Percentiles rank a stretch among this genome's conserved stretches.
Evolutionary conservation across 352 stramenopile species (phyloP).

Genomic region (Pythium folliculosum): DNA sequence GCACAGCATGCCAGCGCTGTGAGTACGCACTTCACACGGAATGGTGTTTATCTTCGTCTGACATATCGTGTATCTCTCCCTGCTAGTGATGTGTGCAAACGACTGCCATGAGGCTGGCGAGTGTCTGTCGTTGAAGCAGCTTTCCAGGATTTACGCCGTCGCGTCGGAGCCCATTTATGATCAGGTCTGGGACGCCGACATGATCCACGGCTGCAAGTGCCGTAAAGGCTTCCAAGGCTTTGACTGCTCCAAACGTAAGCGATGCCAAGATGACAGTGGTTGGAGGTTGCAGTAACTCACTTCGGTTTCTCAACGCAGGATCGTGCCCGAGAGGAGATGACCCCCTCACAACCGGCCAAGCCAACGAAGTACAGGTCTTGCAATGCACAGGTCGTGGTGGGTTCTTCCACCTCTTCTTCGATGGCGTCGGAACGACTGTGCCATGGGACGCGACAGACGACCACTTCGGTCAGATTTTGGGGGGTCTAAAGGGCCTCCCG

Average conservation of each 20-base stretch:
- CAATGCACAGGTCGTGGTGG: slow-evolving; percentile 75
- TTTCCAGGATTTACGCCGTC: slow-evolving; percentile 47
- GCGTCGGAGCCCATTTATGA: slow-evolving; percentile 58
- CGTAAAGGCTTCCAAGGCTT: slow-evolving; percentile 75
- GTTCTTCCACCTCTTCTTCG: slow-evolving; percentile 71
- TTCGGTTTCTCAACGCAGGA: not conserved
- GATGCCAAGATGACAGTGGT: not conserved
- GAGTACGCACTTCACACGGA: slow-evolving; percentile 13
- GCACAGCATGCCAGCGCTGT: slow-evolving; percentile 69
- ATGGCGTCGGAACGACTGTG: slow-evolving; percentile 53
- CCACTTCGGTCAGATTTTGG: slow-evolving; percentile 59
- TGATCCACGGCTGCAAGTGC: slow-evolving; percentile 90
- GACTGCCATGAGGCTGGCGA: slow-evolving; percentile 47
- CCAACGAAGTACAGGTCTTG: slow-evolving; percentile 83
- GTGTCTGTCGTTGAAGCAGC: slow-evolving; percentile 69
- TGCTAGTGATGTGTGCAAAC: slow-evolving; percentile 54
- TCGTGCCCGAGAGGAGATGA: slow-evolving; percentile 88
- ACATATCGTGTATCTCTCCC: slow-evolving; percentile 20
- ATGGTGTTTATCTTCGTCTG: slow-evolving; percentile 12
- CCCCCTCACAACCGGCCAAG: slow-evolving; percentile 77
- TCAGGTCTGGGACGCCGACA: slow-evolving; percentile 60
- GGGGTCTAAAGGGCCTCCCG: slow-evolving; percentile 33
- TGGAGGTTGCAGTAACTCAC: not conserved
- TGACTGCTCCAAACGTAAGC: slow-evolving; percentile 74
- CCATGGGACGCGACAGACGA: slow-evolving; percentile 48